A percentile compares a stretch with the other conserved stretches of the same genome.
phyloP scores from a whole-genome alignment of 2,329 filamentous ascomycete species.

The Botrytis cinerea region DNA sequence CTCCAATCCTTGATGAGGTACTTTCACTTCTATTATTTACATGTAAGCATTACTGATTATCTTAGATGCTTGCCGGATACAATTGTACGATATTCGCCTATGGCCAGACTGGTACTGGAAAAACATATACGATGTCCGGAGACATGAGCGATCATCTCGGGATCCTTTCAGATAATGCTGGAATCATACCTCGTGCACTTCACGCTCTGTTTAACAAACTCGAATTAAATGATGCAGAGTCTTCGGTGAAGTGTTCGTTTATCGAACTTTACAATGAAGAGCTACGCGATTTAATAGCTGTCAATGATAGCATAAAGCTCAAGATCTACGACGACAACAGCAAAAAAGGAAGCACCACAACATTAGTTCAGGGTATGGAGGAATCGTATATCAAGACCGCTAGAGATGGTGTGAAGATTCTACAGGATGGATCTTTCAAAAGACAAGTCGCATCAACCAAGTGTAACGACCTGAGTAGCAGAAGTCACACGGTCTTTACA shows the following conservation, averaged over 20 bases:
- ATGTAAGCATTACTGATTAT: slow-evolving; percentile 24
- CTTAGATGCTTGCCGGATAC: slow-evolving; percentile 85
- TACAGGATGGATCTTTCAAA: slow-evolving; percentile 87
- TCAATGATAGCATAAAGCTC: slow-evolving; percentile 80
- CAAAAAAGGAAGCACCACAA: slow-evolving; percentile 80
- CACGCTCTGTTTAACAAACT: slow-evolving; percentile 86
- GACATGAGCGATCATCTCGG: slow-evolving; percentile 89
- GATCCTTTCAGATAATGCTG: slow-evolving; percentile 84
- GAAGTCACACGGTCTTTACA: slow-evolving; percentile 97
- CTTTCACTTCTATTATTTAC: slow-evolving; percentile 35
- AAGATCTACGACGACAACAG: slow-evolving; percentile 94
- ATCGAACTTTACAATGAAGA: slow-evolving; percentile 99
- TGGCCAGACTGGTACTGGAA: slow-evolving; percentile 95
- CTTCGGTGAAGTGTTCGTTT: slow-evolving; percentile 94
- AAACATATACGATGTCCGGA: slow-evolving; percentile 99
- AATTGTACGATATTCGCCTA: slow-evolving; percentile 99
- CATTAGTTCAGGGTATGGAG: slow-evolving; percentile 96
- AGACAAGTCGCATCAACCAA: slow-evolving; percentile 99
- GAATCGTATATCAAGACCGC: slow-evolving; percentile 90
- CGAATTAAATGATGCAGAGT: slow-evolving; percentile 75
- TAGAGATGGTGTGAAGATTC: slow-evolving; percentile 79
- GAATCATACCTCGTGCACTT: slow-evolving; percentile 90
- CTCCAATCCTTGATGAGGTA: slow-evolving; percentile 90
- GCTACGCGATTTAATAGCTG: slow-evolving; percentile 80
- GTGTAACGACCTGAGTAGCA: slow-evolving; percentile 96